Evolutionary conservation across 2,329 filamentous ascomycete species (phyloP).

Genomic region (Alternaria ethzedia): DNA sequence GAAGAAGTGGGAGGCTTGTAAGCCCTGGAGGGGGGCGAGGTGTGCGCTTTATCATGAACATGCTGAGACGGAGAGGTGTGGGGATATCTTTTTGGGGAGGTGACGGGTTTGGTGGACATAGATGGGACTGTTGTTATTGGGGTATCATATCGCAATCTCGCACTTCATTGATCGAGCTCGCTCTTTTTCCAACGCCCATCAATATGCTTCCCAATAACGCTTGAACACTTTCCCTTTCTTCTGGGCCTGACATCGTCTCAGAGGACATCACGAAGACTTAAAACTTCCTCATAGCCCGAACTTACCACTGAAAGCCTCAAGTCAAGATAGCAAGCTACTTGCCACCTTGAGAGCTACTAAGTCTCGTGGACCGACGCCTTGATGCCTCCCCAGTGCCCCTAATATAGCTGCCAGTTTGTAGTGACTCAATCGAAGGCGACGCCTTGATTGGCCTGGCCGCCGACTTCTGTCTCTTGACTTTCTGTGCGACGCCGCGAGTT

Average conservation of each 20-base stretch:
- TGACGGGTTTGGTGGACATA: constrained; percentile 10
- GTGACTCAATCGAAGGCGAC: neutral
- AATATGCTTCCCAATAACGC: neutral
- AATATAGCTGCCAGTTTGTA: neutral
- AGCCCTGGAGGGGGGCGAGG: constrained; percentile 45
- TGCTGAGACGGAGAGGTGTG: constrained; percentile 44
- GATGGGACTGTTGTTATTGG: neutral
- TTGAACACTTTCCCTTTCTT: neutral
- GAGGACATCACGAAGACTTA: neutral
- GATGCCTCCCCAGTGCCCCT: neutral
- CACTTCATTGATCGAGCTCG: neutral
- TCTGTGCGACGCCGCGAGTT: constrained; percentile 10
- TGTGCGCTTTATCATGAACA: constrained; percentile 49
- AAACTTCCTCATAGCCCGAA: neutral
- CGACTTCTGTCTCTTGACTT: constrained; percentile 5
- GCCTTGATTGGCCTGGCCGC: neutral
- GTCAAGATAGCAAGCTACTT: neutral
- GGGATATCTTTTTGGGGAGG: constrained; percentile 39
- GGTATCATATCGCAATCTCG: neutral
- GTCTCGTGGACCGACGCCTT: constrained; percentile 1
- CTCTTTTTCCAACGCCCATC: neutral
- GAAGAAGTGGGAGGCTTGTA: constrained; percentile 45
- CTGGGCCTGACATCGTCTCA: neutral
- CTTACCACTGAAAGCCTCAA: neutral
- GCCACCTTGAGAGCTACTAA: neutral